These are phyloP conservation scores for Thuja plicata DNA, from an alignment of 83 land plant species.

Conservation along the genomic window DNA sequence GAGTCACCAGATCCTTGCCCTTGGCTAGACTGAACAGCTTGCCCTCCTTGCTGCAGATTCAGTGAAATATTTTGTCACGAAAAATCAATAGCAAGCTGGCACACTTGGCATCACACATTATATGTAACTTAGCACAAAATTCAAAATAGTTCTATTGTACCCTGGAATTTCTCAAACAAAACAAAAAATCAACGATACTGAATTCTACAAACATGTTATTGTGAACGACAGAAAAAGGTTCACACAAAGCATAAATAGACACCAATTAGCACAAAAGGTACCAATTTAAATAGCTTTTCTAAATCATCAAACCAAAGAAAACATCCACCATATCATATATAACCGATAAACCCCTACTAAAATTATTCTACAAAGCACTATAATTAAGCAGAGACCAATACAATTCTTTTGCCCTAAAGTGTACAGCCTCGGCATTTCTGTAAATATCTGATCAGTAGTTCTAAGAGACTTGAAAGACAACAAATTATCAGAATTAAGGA, in stretches of 20 bases:
- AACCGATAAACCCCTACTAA: neutral
- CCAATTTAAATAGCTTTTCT: neutral
- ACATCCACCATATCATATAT: neutral
- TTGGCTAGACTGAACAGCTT: slow-evolving; percentile 30
- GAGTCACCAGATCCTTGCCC: slow-evolving; percentile 30
- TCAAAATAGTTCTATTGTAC: neutral
- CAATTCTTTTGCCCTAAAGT: neutral
- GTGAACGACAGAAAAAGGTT: neutral
- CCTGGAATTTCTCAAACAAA: neutral
- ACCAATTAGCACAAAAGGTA: neutral
- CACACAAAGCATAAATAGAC: neutral
- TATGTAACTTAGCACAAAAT: neutral
- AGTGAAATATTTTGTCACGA: neutral
- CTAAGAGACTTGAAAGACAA: neutral
- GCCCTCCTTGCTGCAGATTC: slow-evolving; percentile 18
- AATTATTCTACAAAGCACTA: neutral
- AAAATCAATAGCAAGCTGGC: neutral
- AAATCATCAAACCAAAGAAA: neutral
- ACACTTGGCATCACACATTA: neutral
- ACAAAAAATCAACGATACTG: neutral
- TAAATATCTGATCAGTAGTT: neutral
- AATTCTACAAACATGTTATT: neutral
- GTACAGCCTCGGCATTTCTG: neutral
- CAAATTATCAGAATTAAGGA: neutral
- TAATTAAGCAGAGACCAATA: neutral